Percentiles rank a stretch among this genome's conserved stretches.
These are phyloP conservation scores for Luffa acutangula DNA, from an alignment of 306 rosid genomes.

Conservation along the genomic window DNA sequence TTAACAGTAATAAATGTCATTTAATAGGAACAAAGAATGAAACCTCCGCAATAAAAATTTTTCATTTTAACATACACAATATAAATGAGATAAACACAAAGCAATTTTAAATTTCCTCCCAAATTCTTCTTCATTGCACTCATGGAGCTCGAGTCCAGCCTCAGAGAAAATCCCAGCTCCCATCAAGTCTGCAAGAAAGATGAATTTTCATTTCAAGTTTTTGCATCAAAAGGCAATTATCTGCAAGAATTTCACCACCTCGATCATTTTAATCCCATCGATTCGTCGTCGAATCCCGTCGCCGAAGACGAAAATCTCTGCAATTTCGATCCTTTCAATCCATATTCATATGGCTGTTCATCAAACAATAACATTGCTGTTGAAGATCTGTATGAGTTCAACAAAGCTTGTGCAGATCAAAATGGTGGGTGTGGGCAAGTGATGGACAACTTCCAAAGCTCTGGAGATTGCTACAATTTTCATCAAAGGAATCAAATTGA, in stretches of 20 bases:
- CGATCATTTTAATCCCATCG: conserved; percentile 36
- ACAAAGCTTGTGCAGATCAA: conserved; percentile 35
- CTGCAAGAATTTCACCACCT: conserved; percentile 58
- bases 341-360: conserved; percentile 19
- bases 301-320: conserved; percentile 27
- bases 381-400: conserved; percentile 25
- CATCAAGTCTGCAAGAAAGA: conserved; percentile 30
- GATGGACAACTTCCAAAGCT: conserved; percentile 41
- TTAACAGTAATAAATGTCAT: not conserved
- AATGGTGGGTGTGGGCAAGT: conserved; percentile 31
- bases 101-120: conserved; percentile 3
- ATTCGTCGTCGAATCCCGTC: conserved; percentile 39
- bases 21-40: conserved; percentile 5
- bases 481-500: conserved; percentile 31
- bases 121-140: conserved; percentile 22
- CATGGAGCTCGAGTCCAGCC: conserved; percentile 44
- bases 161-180: conserved; percentile 26
- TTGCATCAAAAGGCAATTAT: conserved; percentile 34
- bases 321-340: conserved; percentile 28
- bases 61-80: not conserved
- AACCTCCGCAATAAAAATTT: conserved; percentile 21
- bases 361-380: conserved; percentile 4
- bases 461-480: conserved; percentile 28
- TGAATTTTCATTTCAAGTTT: conserved; percentile 27
- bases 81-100: not conserved